A percentile compares a stretch with the other conserved stretches of the same genome.
These are phyloP conservation scores for Seminavis robusta DNA, from an alignment of 108 stramenopile species.

Conservation along the genomic window DNA sequence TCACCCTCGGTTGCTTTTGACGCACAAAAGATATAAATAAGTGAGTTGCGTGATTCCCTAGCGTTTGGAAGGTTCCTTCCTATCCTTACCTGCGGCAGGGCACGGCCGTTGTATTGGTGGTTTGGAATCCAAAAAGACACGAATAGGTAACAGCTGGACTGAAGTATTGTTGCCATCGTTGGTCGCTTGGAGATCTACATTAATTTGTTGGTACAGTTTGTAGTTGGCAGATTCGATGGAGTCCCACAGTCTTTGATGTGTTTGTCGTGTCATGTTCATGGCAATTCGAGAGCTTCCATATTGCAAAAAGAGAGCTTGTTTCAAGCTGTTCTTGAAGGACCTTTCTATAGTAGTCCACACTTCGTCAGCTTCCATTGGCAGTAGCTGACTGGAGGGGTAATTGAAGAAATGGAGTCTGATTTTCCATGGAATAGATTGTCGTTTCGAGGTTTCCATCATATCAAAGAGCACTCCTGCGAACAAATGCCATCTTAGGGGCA, in stretches of 20 bases:
- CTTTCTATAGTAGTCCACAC: slow-evolving; percentile 34
- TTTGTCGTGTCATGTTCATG: slow-evolving; percentile 62
- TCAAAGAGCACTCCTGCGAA: slow-evolving; percentile 79
- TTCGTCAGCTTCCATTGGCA: slow-evolving; percentile 49
- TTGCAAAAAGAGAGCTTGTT: slow-evolving; percentile 73
- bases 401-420: slow-evolving; percentile 72
- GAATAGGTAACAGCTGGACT: slow-evolving; percentile 45
- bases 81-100: slow-evolving; percentile 3
- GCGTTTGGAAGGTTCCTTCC: not conserved
- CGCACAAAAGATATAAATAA: too few species aligned
- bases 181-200: slow-evolving; percentile 31
- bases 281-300: slow-evolving; percentile 57
- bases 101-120: slow-evolving; percentile 60
- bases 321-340: slow-evolving; percentile 76
- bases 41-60: too few species aligned
- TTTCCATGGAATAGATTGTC: slow-evolving; percentile 61
- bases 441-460: slow-evolving; percentile 22
- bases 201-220: slow-evolving; percentile 38
- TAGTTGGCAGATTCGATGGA: slow-evolving; percentile 28
- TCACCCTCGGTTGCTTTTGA: not conserved
- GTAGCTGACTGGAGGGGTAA: slow-evolving; percentile 53
- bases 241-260: slow-evolving; percentile 71
- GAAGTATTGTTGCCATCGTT: not conserved
- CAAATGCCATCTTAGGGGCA: slow-evolving; percentile 74
- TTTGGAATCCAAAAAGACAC: slow-evolving; percentile 49